Evolutionary conservation across 2,329 filamentous ascomycete genomes (phyloP), one percentile per base, ranked within the genome.

Genomic region (Aspergillus calidoustus): DNA sequence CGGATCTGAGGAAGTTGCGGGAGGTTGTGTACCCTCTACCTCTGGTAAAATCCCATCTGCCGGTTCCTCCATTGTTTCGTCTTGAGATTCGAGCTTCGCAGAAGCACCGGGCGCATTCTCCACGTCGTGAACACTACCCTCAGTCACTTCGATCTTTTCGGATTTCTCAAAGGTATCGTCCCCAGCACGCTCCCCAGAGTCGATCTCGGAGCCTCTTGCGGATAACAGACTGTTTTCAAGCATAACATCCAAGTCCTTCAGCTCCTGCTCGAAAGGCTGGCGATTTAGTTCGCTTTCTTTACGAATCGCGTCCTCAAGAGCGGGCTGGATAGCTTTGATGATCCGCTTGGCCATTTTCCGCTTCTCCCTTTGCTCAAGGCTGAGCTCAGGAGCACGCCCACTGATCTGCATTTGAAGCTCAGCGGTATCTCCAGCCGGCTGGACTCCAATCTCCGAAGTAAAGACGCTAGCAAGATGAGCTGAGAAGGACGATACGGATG

Each of bases 301-400:
- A 57, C 85, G 86, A 51, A 93, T 79, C 0, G 92, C 92, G 58
- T 86, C 84, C 74, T 97, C 91, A 3, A 97, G 81, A 49, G 88
- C 84, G 15, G 91, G 88, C 74, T 96, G 91, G 34, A 96, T 85
- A 1, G 89, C 87, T 74, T 92, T 96, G 67, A 96, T 85, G 64
- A 97, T 96, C 28, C 93, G 87, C 77, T 96, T 97, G 25, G 91
- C 92, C n/a, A 96, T 81, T 68, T 90, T 91, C 70, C 91, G 91
- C 64, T 91, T 88, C 68, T 96, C 91, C 61, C 91, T 91, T 63
- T 92, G 87, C 69, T 96, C 92, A 9, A 83, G 64, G 60, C 74
- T 77, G 50, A 80, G 75, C 59, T 81, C 79, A 7, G 78, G 76
- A 5, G 77, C 77, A 53, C 80, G 79, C 6, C 77, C 62, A 78